Evolutionary conservation across 306 rosid species (phyloP), one percentile per base, ranked within the genome.

Genomic region (Geum urbanum): DNA sequence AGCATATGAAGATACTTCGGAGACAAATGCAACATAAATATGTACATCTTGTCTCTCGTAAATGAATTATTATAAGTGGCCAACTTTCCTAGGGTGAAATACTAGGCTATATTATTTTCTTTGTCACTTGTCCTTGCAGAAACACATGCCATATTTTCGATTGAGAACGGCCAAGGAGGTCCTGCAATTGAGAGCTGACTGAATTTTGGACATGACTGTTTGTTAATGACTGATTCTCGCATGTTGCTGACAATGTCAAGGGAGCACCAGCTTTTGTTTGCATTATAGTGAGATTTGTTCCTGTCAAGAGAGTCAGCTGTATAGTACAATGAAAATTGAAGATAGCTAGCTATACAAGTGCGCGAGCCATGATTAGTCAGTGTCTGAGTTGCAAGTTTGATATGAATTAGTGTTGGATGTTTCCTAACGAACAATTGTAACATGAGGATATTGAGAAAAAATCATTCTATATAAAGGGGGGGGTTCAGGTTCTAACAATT

Each of bases 121-220:
- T 59, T 70, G 58, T 63, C 62, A 76, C 69, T 74, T 55, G 77
- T 37, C 63, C 68, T 66, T 72, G 76, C 80, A 95, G 99, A 86
- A 70, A 66, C 85, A 95, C 79, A 95, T 91, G 96, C 87, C 99
- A 63, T 91, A 95, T 84, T 91, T 95, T 70, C 89, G 96, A 71
- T 84, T n/a, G 47, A 77, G 99, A 67, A 91, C 95, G 41, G 97
- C 91, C 0, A 95, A 87, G 85, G 99, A 95, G 76, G 76, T 95
- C 62, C 81, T 91, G 74, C 86, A 74, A 80, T 67, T 89, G 83
- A 84, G 78, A 87, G 99, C 99, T 2, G 89, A 95, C 66, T 95
- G 86, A 24, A 86, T 80, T 43, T 51, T 32, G 37, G 61, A 32
- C 49, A 40, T 50, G 56, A 43, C n/a, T 2, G 27, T 47, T 32